Evolutionary conservation across 768 basidiomycete genomes (phyloP).

Genomic region (Tephrocybe sp.): DNA sequence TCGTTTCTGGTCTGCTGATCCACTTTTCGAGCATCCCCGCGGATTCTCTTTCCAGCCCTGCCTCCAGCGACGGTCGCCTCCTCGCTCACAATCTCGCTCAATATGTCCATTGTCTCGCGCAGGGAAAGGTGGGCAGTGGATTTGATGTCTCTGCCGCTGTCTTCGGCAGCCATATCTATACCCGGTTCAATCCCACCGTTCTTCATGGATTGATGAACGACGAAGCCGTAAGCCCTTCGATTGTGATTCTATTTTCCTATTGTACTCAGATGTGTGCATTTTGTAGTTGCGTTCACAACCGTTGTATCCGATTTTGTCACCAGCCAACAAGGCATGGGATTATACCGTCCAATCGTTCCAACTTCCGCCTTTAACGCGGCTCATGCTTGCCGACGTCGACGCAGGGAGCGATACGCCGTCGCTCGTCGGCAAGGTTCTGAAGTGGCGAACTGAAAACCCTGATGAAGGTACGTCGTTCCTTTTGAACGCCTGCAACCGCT

Average conservation of each 20-base stretch:
- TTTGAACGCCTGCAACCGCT: neutral
- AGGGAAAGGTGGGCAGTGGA: slow-evolving; percentile 97
- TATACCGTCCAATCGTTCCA: slow-evolving; percentile 64
- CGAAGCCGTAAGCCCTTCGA: slow-evolving; percentile 33
- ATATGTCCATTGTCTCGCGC: slow-evolving; percentile 92
- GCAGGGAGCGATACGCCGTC: slow-evolving; percentile 96
- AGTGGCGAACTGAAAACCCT: slow-evolving; percentile 74
- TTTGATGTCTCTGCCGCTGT: slow-evolving; percentile 95
- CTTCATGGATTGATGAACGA: slow-evolving; percentile 65
- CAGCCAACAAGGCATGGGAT: slow-evolving; percentile 73
- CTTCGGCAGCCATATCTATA: slow-evolving; percentile 93
- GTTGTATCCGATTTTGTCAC: slow-evolving; percentile 54
- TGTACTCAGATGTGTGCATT: neutral
- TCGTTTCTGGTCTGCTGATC: slow-evolving; percentile 81
- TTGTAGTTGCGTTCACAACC: slow-evolving; percentile 20
- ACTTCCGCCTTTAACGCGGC: slow-evolving; percentile 78
- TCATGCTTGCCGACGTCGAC: slow-evolving; percentile 94
- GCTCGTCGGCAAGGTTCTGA: slow-evolving; percentile 86
- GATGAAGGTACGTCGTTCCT: slow-evolving; percentile 42
- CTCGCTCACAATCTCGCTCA: slow-evolving; percentile 93
- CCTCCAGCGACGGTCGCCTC: slow-evolving; percentile 41
- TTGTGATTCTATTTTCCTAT: neutral
- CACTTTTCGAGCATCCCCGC: slow-evolving; percentile 64
- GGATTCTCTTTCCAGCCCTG: slow-evolving; percentile 41
- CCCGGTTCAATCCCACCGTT: slow-evolving; percentile 76